A percentile compares a stretch with the other conserved stretches of the same genome.
These are phyloP conservation scores for Lactarius pseudohatsudake DNA, from an alignment of 768 basidiomycete genomes.

Conservation along the genomic window DNA sequence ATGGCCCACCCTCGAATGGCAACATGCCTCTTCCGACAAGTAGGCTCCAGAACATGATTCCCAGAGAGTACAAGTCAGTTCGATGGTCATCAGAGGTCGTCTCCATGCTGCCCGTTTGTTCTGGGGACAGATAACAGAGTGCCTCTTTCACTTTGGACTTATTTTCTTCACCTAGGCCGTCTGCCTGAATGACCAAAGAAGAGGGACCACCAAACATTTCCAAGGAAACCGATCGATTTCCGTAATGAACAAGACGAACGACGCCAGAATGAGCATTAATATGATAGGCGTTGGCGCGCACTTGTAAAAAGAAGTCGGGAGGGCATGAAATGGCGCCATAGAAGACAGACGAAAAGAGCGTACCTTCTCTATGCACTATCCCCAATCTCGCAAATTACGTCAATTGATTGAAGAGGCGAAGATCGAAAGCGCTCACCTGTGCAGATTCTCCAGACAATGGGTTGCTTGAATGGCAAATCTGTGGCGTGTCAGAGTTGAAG, in stretches of 20 bases:
- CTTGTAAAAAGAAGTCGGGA: slow-evolving; percentile 35
- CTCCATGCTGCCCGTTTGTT: slow-evolving; percentile 74
- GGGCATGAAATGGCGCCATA: background rate
- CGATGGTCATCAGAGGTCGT: slow-evolving; percentile 70
- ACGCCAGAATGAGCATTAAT: slow-evolving; percentile 66
- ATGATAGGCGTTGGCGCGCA: slow-evolving; percentile 76
- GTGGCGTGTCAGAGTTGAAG: slow-evolving; percentile 16
- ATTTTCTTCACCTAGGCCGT: slow-evolving; percentile 55
- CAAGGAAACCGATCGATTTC: slow-evolving; percentile 69
- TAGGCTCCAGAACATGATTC: slow-evolving; percentile 72
- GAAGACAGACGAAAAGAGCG: background rate
- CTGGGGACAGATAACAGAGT: slow-evolving; percentile 71
- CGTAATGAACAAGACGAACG: slow-evolving; percentile 71
- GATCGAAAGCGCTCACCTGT: slow-evolving; percentile 43
- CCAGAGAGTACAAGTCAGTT: slow-evolving; percentile 73
- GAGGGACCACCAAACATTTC: slow-evolving; percentile 74
- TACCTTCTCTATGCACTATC: slow-evolving; percentile 69
- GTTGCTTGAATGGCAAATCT: slow-evolving; percentile 78
- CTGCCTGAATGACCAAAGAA: slow-evolving; percentile 56
- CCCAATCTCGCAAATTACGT: slow-evolving; percentile 43
- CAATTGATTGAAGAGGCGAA: slow-evolving; percentile 16
- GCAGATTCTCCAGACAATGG: slow-evolving; percentile 65
- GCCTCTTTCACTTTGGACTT: slow-evolving; percentile 75
- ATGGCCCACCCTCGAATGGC: slow-evolving; percentile 42
- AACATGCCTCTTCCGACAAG: slow-evolving; percentile 59